Evolutionary conservation across 495 filamentous ascomycete genomes (phyloP), one percentile per base, ranked within the genome.

Genomic region (Penicillium canariense): DNA sequence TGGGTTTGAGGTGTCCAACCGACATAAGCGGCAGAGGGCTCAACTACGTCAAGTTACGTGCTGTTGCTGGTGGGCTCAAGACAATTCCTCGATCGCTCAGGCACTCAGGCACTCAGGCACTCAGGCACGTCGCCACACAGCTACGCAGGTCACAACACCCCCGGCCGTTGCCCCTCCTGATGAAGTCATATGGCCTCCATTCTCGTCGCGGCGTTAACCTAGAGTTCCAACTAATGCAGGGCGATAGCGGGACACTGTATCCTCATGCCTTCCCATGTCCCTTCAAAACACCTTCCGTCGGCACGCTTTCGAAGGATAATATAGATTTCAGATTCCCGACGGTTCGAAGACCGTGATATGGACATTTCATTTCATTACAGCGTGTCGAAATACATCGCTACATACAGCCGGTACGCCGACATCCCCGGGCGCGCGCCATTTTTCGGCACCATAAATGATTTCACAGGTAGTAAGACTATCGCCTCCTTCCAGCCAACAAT

Each of bases 311-410:
- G 5, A 15, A 15, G 22, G 43, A 2, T 0, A 0, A 23, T 27
- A 27, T 28, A 27, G 11, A 17, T 23, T 34, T 20, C 20, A 7
- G 4, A 8, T 31, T 48, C 18, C 28, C 17, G 25, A 35, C 30
- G 46, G 46, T 4, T 46, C 50, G 30, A 35, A 20, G 46, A 50
- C 52, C 58, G 35, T 46, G 48, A 48, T 62, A 58, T 55, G 49
- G 59, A 65, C 59, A 62, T 59, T 52, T 42, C 52, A 46, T 46
- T 46, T 67, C 64, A 62, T 67, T 67, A 67, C 47, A 61, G 55
- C 58, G 61, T 65, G 56, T 63, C 61, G 62, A 55, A 53, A 65
- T 61, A 62, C 54, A 62, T 65, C 62, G 59, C 62, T 54, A 65
- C 65, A 67, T 67, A 67, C 64, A 62, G 61, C 60, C 63, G 42